These are phyloP conservation scores for Trichoderma guizhouense DNA, from an alignment of 2,329 filamentous ascomycete genomes.

Conservation along the genomic window DNA sequence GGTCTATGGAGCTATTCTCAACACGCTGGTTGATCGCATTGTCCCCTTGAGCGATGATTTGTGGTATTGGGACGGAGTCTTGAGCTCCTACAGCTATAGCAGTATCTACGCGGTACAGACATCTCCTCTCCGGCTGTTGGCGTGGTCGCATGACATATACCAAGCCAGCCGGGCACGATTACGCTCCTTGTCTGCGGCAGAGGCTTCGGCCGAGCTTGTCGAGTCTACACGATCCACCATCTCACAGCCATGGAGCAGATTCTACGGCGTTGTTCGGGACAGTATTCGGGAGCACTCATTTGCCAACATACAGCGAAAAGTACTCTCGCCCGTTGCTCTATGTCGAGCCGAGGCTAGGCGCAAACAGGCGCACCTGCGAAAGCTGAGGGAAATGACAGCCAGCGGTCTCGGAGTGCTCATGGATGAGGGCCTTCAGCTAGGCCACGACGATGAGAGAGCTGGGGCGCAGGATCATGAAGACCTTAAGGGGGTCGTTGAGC, in stretches of 20 bases:
- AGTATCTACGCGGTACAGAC: conserved; percentile 84
- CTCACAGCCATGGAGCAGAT: conserved; percentile 59
- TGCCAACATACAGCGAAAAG: conserved; percentile 64
- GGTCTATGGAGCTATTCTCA: conserved; percentile 76
- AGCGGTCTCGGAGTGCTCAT: conserved; percentile 84
- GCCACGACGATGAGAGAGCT: conserved; percentile 56
- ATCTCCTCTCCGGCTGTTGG: conserved; percentile 71
- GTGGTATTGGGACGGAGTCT: conserved; percentile 91
- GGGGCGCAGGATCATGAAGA: conserved; percentile 48
- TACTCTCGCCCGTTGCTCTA: conserved; percentile 75
- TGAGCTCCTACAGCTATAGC: conserved; percentile 74
- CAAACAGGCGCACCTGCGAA: conserved; percentile 70
- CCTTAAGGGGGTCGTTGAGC: conserved; percentile 70
- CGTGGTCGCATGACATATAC: conserved; percentile 69
- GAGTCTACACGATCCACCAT: conserved; percentile 39
- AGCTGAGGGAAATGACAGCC: conserved; percentile 74
- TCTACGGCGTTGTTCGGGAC: conserved; percentile 76
- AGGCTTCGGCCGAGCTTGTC: conserved; percentile 32
- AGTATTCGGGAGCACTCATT: conserved; percentile 72
- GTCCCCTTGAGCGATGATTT: conserved; percentile 81
- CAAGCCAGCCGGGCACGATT: conserved; percentile 52
- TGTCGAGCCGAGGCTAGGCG: conserved; percentile 69
- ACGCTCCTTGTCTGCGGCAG: conserved; percentile 31
- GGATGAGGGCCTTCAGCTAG: conserved; percentile 75
- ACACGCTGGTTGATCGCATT: conserved; percentile 75